Base-by-base conservation (phyloP, 2,329 filamentous ascomycete species). In the Colletotrichum sp. region DNA sequence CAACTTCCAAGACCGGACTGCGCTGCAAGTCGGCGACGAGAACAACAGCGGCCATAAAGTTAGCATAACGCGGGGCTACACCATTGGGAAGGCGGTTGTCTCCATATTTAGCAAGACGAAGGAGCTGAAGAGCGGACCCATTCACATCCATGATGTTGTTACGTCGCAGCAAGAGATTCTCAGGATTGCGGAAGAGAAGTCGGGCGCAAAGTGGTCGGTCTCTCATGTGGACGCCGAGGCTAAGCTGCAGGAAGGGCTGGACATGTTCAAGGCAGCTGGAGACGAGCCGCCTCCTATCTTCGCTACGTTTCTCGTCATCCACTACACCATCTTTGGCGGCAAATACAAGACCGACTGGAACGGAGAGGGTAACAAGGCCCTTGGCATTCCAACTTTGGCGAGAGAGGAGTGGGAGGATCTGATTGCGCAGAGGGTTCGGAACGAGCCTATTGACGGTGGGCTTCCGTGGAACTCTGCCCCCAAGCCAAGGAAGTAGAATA, bases 121-220 rank as follows among this genome's bases (percentile, higher is more conserved):
- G 4, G 82, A 86, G 57, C 90, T 89, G 0, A 86, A 83, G 76
- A 92, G 93, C 80, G 84, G 88, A 57, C 87, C 87, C 72, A 82
- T 93, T 34, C 89, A 87, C 75, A 79, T 92, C 10, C 87, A 87
- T 8, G 89, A 86, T 8, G 87, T 89, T 61, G 84, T 84, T 10
- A 85, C 87, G 0, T 87, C 87, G 0, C 89, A 92, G 80, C 87
- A 87, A 1, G 83, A 91, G 57, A 81, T 93, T 2, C 79, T 92
- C 4, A 82, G 74, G 48, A 65, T 78, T 12, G 78, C 78, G 4
- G 77, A 80, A 71, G 78, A 81, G 60, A 61, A 64, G 15, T 67
- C 61, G 1, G 69, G 26, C 12, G n/a, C 13, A 2, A 67, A 57
- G 10, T 72, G 69, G 69, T 39, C 61, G 3, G 43, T 72, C 5